Evolutionary conservation across 2,329 filamentous ascomycete genomes (phyloP).

Genomic region (Hymenoscyphus albidus): DNA sequence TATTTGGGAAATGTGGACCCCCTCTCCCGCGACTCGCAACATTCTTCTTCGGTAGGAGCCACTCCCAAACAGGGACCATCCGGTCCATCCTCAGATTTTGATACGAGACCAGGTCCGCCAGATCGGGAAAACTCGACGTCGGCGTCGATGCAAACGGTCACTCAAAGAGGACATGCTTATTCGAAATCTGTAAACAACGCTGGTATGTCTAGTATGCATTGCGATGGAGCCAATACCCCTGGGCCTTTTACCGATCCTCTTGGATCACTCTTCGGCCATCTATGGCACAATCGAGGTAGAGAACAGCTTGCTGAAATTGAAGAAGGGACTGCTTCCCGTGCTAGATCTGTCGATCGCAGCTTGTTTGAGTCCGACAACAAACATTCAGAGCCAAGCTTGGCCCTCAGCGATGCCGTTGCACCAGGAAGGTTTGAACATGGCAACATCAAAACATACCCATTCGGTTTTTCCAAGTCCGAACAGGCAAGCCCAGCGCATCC

Average conservation of each 20-base stretch:
- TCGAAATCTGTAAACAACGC: constrained; percentile 37
- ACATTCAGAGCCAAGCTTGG: constrained; percentile 60
- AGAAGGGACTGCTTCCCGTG: constrained; percentile 48
- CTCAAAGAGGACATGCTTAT: constrained; percentile 32
- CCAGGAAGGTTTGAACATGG: constrained; percentile 47
- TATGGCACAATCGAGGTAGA: constrained; percentile 22
- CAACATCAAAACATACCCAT: constrained; percentile 9
- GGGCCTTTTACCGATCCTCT: constrained; percentile 30
- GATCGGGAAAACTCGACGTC: constrained; percentile 33
- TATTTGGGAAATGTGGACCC: constrained; percentile 37
- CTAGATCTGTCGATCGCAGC: constrained; percentile 60
- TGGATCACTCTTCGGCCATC: constrained; percentile 25
- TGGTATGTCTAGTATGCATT: constrained; percentile 13
- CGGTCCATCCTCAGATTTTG: constrained; percentile 38
- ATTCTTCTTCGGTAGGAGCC: constrained; percentile 40
- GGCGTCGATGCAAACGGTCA: constrained; percentile 32
- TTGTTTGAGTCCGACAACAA: constrained; percentile 59
- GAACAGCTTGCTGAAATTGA: constrained; percentile 37
- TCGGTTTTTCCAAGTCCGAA: constrained; percentile 23
- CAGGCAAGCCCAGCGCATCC: constrained; percentile 23
- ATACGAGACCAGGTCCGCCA: constrained; percentile 38
- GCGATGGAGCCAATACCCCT: constrained; percentile 21
- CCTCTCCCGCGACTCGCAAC: constrained; percentile 36
- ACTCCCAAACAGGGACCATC: constrained; percentile 34
- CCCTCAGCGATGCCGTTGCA: constrained; percentile 57